A percentile compares a stretch with the other conserved stretches of the same genome.
Evolutionary conservation across 31 red algal species (phyloP).

Genomic region (Asparagopsis taxiformis): DNA sequence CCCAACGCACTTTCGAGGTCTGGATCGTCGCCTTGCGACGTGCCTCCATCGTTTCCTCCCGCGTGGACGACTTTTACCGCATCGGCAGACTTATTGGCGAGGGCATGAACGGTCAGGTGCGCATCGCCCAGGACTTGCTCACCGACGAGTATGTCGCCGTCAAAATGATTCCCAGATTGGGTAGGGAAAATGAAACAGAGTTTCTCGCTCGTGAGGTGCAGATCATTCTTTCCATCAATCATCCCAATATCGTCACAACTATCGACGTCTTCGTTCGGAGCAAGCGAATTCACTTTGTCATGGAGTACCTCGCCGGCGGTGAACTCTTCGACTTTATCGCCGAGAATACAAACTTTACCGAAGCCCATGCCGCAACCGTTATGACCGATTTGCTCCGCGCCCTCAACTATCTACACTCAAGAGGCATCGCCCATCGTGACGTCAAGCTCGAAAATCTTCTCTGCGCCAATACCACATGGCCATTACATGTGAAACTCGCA

Average conservation of each 20-base stretch:
- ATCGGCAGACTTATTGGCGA: slow-evolving; percentile 67
- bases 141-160: slow-evolving; percentile 72
- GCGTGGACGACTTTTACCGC: slow-evolving; percentile 65
- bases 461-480: slow-evolving; percentile 56
- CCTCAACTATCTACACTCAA: slow-evolving; percentile 72
- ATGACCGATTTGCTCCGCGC: slow-evolving; percentile 79
- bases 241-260: slow-evolving; percentile 79
- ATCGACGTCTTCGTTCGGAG: slow-evolving; percentile 85
- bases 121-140: slow-evolving; percentile 53
- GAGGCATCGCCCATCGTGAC: slow-evolving; percentile 90
- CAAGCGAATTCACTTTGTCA: slow-evolving; percentile 76
- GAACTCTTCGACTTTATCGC: slow-evolving; percentile 93
- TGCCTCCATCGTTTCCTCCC: slow-evolving; percentile 22
- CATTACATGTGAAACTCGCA: slow-evolving; percentile 85
- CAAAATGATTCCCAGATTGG: slow-evolving; percentile 63
- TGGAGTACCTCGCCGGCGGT: slow-evolving; percentile 88
- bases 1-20: slow-evolving; percentile 30
- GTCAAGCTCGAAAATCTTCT: slow-evolving; percentile 94
- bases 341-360: slow-evolving; percentile 68
- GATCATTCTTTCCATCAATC: slow-evolving; percentile 52
- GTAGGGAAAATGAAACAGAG: slow-evolving; percentile 44
- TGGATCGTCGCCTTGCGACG: slow-evolving; percentile 70
- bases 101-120: slow-evolving; percentile 72
- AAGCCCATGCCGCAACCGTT: slow-evolving; percentile 72
- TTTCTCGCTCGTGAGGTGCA: slow-evolving; percentile 73